These are phyloP conservation scores for Deakozyma indianensis DNA, from an alignment of 805 yeast genomes.

Conservation along the genomic window DNA sequence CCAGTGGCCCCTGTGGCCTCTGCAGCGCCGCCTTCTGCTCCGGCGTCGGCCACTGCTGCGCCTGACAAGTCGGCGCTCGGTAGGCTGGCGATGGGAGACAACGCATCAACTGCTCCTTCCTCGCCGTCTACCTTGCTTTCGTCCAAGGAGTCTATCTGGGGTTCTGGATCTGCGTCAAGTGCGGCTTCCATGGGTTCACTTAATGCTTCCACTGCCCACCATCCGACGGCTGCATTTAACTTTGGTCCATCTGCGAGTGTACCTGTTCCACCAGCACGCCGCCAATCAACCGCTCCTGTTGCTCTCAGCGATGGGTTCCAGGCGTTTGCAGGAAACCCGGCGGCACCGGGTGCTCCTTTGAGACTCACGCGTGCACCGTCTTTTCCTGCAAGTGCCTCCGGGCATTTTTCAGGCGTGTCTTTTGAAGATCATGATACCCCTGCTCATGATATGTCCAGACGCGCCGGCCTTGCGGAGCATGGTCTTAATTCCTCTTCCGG, in stretches of 20 bases:
- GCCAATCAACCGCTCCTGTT: not conserved
- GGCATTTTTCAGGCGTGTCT: not conserved
- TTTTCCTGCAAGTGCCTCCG: not conserved
- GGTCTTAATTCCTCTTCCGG: too few relatives aligned
- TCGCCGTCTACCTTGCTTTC: not conserved
- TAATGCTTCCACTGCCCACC: not conserved
- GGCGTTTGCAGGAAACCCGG: not conserved
- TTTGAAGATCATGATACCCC: not conserved
- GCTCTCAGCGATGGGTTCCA: not conserved
- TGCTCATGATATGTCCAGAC: not conserved
- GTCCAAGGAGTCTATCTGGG: conserved; percentile 1
- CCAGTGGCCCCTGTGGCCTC: conserved; percentile 1
- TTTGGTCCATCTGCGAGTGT: not conserved
- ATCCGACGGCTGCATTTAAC: not conserved
- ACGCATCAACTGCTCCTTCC: not conserved
- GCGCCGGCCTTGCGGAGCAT: conserved; percentile 2
- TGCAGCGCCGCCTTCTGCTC: conserved; percentile 3
- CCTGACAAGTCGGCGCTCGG: not conserved
- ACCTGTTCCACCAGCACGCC: not conserved
- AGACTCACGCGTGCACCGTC: not conserved
- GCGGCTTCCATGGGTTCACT: not conserved
- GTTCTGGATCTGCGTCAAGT: not conserved
- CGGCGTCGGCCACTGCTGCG: conserved; percentile 1
- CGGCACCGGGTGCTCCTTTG: not conserved
- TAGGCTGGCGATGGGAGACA: not conserved